A percentile compares a stretch with the other conserved stretches of the same genome.
These are phyloP conservation scores for Pugionium dolabratum DNA, from an alignment of 345 rosid species.

Conservation along the genomic window DNA sequence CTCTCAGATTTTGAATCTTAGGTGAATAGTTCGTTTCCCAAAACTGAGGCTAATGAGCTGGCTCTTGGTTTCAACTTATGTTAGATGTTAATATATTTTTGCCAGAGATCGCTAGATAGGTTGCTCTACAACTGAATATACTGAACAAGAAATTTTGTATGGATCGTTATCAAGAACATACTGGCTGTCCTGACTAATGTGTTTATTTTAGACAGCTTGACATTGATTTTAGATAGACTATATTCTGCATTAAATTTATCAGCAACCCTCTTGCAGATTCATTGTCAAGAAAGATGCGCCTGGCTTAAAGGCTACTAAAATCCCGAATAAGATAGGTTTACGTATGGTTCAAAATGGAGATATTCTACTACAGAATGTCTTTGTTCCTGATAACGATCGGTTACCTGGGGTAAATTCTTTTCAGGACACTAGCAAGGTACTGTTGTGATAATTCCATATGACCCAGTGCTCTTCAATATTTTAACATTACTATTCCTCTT, in stretches of 20 bases:
- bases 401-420: slow-evolving; percentile 89
- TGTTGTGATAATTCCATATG: not conserved
- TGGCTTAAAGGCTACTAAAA: slow-evolving; percentile 81
- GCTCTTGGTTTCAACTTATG: slow-evolving; percentile 23
- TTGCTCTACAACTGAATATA: not conserved
- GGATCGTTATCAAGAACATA: not conserved
- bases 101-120: slow-evolving; percentile 2
- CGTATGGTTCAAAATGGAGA: slow-evolving; percentile 98
- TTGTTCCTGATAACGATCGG: slow-evolving; percentile 85
- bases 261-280: slow-evolving; percentile 56
- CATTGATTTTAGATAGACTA: slow-evolving; percentile 1
- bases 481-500: not conserved
- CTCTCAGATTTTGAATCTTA: slow-evolving; percentile 19
- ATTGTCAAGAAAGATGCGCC: slow-evolving; percentile 88
- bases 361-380: slow-evolving; percentile 70
- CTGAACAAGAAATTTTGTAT: not conserved
- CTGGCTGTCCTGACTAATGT: not conserved
- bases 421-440: slow-evolving; percentile 88
- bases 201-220: slow-evolving; percentile 2
- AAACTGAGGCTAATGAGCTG: slow-evolving; percentile 24
- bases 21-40: slow-evolving; percentile 17
- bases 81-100: slow-evolving; percentile 7
- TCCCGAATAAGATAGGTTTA: slow-evolving; percentile 87
- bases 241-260: slow-evolving; percentile 4
- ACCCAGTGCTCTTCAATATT: slow-evolving; percentile 9